Percentiles rank a stretch among this genome's conserved stretches.
phyloP scores from a whole-genome alignment of 2,329 filamentous ascomycete genomes.

The Neocucurbitaria cava region DNA sequence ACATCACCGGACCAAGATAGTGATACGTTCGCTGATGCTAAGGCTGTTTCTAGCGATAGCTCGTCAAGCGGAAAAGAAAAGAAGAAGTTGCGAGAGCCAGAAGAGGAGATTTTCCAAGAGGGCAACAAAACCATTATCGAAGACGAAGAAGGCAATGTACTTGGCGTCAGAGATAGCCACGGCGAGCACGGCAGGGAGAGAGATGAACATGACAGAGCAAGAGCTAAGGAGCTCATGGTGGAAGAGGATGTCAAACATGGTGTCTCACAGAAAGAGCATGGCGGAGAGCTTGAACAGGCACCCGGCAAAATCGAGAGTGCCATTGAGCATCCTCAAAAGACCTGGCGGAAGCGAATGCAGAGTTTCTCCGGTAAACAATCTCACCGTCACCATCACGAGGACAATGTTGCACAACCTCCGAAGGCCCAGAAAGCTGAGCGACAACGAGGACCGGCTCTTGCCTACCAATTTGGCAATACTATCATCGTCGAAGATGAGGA shows the following conservation, averaged over 20 bases:
- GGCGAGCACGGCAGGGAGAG: slow-evolving; percentile 62
- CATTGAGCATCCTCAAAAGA: slow-evolving; percentile 47
- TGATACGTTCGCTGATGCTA: slow-evolving; percentile 53
- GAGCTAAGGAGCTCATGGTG: slow-evolving; percentile 61
- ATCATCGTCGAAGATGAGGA: slow-evolving; percentile 89
- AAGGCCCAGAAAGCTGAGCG: slow-evolving; percentile 44
- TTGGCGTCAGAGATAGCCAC: slow-evolving; percentile 66
- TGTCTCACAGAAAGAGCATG: slow-evolving; percentile 57
- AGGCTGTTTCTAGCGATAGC: slow-evolving; percentile 49
- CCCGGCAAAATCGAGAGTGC: slow-evolving; percentile 47
- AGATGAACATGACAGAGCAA: slow-evolving; percentile 64
- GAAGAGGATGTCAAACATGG: slow-evolving; percentile 56
- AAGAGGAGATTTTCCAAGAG: slow-evolving; percentile 79
- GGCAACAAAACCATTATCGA: slow-evolving; percentile 81
- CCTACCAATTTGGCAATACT: slow-evolving; percentile 87
- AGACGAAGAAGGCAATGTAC: slow-evolving; percentile 84
- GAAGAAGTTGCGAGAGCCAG: slow-evolving; percentile 28
- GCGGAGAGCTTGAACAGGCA: slow-evolving; percentile 47
- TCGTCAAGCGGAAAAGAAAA: slow-evolving; percentile 46
- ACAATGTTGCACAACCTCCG: slow-evolving; percentile 36
- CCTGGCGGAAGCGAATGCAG: slow-evolving; percentile 55
- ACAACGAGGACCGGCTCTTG: slow-evolving; percentile 73
- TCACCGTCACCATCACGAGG: slow-evolving; percentile 46
- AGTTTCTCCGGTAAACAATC: slow-evolving; percentile 55
- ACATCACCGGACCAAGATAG: slow-evolving; percentile 53